A percentile compares a stretch with the other conserved stretches of the same genome.
These are phyloP conservation scores for Cladosporium sp. DNA, from an alignment of 2,329 filamentous ascomycete genomes.

Conservation along the genomic window DNA sequence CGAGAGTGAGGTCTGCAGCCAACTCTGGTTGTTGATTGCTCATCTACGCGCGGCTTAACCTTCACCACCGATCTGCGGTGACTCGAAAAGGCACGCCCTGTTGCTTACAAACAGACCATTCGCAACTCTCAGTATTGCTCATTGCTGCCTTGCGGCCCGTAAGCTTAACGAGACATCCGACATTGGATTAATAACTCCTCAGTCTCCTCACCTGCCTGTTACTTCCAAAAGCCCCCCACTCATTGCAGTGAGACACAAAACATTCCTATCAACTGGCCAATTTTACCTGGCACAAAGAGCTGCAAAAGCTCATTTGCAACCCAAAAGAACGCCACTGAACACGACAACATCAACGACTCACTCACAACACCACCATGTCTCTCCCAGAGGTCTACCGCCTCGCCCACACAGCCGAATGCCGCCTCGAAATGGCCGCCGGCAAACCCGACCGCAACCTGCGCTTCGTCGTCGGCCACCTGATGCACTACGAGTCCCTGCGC, in stretches of 20 bases:
- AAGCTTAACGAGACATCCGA: conserved; percentile 11
- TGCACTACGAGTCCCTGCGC: conserved; percentile 32
- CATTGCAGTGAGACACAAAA: background rate
- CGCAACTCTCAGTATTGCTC: background rate
- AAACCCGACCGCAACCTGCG: conserved; percentile 32
- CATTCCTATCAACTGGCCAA: background rate
- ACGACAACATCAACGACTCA: background rate
- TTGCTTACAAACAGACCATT: conserved; percentile 10
- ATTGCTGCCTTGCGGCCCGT: conserved; percentile 8
- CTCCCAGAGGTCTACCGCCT: conserved; percentile 31
- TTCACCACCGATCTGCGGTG: conserved; percentile 5
- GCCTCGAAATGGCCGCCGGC: conserved; percentile 30
- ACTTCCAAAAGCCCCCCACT: too few relatives aligned
- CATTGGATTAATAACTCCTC: conserved; percentile 12
- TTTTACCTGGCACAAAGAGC: too few relatives aligned
- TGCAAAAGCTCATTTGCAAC: too few relatives aligned
- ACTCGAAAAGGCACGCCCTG: conserved; percentile 2
- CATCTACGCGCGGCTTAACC: too few relatives aligned
- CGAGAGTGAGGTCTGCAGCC: too few relatives aligned
- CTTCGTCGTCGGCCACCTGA: conserved; percentile 33
- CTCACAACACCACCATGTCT: conserved; percentile 29
- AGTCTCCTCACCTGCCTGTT: background rate
- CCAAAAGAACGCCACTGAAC: background rate
- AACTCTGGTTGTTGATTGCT: too few relatives aligned
- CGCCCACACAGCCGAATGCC: conserved; percentile 33